Base-by-base conservation (phyloP, 805 yeast genomes). In the Metschnikowia aberdeeniae region DNA sequence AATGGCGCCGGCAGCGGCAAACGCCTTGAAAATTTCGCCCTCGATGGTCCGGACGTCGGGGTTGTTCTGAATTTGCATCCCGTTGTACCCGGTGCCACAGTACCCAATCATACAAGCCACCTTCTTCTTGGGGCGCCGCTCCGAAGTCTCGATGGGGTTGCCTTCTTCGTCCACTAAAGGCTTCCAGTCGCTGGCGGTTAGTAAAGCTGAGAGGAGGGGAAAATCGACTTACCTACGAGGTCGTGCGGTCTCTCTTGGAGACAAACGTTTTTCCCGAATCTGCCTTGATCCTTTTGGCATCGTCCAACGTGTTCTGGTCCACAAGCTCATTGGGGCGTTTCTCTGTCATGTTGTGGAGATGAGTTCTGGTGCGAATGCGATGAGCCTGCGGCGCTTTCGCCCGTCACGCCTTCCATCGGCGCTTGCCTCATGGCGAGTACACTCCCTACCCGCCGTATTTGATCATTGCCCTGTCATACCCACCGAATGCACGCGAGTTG, bases 41-140 rank as follows among this genome's bases (percentile, higher is more conserved):
- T 90, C 98, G 53, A 90, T 90, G 17, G 98, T 90, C 61, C 82
- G 81, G 34, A 80, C 80, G 14, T 90, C 95, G 1, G 96, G 95
- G 61, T 89, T 90, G 45, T 67, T 67, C 46, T 71, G 75, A 52
- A 84, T 70, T 66, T 90, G 98, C 96, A 90, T 88, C 6, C 98
- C 98, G 63, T 87, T 93, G 67, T 90, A 90, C 0, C 97, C 97
- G 1, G 96, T 83, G 34, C 98, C 98, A 62, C 97, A 90, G 68
- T 90, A 90, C 4, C 98, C 97, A 53, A 90, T 74, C 81, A 88
- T 75, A 57, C 86, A 81, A 0, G 96, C 97, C 19, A 89, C 96
- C 61, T 90, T 90, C 57, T 81, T 78, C 74, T 90, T 90, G 19
- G 98, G 96, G 51, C 76, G 78, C 64, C 89, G 75, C 51, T 80